Percentiles rank a stretch among this genome's conserved stretches.
phyloP scores from a whole-genome alignment of 1,284 basidiomycete species.

The Malassezia sympodialis region DNA sequence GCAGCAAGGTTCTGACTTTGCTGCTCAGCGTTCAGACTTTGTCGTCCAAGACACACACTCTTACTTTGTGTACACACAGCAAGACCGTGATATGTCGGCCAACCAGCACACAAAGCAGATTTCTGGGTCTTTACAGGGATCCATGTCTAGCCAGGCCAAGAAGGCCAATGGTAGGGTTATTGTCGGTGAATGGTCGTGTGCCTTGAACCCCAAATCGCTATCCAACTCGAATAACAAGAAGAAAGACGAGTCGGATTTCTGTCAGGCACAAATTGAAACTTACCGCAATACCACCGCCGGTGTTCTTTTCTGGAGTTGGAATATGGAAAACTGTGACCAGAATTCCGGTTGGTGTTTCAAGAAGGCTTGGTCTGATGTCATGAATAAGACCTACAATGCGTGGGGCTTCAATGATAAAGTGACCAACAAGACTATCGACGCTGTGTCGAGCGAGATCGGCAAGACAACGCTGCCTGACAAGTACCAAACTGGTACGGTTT shows the following conservation, averaged over 20 bases:
- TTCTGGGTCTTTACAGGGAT: constrained; percentile 16
- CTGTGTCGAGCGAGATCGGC: constrained; percentile 3
- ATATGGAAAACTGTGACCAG: constrained; percentile 42
- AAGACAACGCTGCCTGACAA: constrained; percentile 7
- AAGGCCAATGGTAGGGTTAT: constrained; percentile 56
- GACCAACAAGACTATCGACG: constrained; percentile 10
- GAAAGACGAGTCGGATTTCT: constrained; percentile 56
- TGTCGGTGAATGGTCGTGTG: constrained; percentile 53
- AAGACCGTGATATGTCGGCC: constrained; percentile 29
- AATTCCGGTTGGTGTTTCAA: constrained; percentile 48
- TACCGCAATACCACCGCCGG: constrained; percentile 59
- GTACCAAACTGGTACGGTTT: background rate
- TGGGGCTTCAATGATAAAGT: constrained; percentile 27
- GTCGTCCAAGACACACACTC: constrained; percentile 68
- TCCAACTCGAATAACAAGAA: constrained; percentile 52
- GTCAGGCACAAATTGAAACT: constrained; percentile 57
- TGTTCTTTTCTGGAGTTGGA: constrained; percentile 65
- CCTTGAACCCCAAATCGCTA: constrained; percentile 57
- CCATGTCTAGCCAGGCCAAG: constrained; percentile 22
- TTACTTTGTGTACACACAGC: constrained; percentile 54
- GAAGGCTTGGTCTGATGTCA: constrained; percentile 23
- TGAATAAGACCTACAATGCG: constrained; percentile 28
- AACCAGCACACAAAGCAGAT: constrained; percentile 38
- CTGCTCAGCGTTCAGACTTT: constrained; percentile 58
- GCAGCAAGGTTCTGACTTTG: constrained; percentile 55